A percentile compares a stretch with the other conserved stretches of the same genome.
These are phyloP conservation scores for Dichotomopilus funicola DNA, from an alignment of 2,329 filamentous ascomycete species.

Conservation along the genomic window DNA sequence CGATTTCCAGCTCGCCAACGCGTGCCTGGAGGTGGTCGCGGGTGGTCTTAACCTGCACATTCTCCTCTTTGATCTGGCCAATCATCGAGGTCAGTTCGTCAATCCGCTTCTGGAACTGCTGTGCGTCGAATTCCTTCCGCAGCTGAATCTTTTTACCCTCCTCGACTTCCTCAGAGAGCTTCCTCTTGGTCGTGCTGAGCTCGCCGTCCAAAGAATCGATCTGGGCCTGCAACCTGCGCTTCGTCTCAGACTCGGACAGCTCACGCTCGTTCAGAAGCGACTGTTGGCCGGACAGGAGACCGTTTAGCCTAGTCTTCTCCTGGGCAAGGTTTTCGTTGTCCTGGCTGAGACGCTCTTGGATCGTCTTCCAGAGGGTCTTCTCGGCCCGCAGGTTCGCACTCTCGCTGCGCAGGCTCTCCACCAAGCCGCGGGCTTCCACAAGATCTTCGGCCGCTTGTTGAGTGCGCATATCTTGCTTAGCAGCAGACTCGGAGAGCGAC, in stretches of 20 bases:
- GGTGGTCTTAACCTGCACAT: constrained; percentile 77
- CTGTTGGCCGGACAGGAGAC: constrained; percentile 75
- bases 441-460: constrained; percentile 92
- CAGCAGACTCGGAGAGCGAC: constrained; percentile 69
- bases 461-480: constrained; percentile 82
- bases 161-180: constrained; percentile 74
- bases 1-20: constrained; percentile 81
- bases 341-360: constrained; percentile 79
- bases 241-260: constrained; percentile 71
- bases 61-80: constrained; percentile 75
- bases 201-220: constrained; percentile 77
- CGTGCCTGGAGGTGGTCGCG: constrained; percentile 83
- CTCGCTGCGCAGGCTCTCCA: constrained; percentile 85
- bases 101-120: constrained; percentile 83
- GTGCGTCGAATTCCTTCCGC: constrained; percentile 83
- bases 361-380: constrained; percentile 89
- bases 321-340: constrained; percentile 81
- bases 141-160: constrained; percentile 76
- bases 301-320: constrained; percentile 78
- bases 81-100: constrained; percentile 82
- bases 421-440: constrained; percentile 72
- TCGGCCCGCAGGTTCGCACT: constrained; percentile 90
- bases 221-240: constrained; percentile 70
- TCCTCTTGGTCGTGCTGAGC: constrained; percentile 70
- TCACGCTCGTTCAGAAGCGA: constrained; percentile 89